Evolutionary conservation across 768 basidiomycete species (phyloP).

Genomic region (Lactarius akahatsu): DNA sequence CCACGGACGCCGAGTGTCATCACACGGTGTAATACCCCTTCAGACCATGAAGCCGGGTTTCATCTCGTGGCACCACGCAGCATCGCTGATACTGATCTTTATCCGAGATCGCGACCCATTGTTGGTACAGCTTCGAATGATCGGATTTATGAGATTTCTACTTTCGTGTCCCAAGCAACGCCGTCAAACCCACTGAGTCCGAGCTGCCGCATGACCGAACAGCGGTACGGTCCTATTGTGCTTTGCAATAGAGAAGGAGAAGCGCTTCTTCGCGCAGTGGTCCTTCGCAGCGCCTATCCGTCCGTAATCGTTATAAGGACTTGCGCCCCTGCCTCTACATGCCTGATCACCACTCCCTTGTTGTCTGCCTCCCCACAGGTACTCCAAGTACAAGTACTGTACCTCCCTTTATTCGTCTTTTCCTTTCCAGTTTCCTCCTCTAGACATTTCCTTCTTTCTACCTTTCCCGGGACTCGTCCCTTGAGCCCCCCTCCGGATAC

Average conservation of each 20-base stretch:
- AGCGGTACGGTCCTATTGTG: not conserved
- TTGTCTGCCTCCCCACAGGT: conserved; percentile 9
- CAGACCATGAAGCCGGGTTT: not conserved
- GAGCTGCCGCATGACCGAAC: conserved; percentile 1
- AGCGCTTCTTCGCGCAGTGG: not conserved
- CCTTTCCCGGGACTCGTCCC: conserved; percentile 10
- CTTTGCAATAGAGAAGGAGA: not conserved
- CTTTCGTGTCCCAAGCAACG: not conserved
- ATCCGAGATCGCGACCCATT: conserved; percentile 1
- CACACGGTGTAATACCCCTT: not conserved
- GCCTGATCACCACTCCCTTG: not conserved
- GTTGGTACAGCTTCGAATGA: conserved; percentile 10
- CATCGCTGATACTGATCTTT: not conserved
- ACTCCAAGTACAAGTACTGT: conserved; percentile 17
- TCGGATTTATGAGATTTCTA: conserved; percentile 9
- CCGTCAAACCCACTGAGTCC: not conserved
- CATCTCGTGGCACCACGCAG: conserved; percentile 2
- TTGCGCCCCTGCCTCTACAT: not conserved
- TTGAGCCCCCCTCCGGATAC: conserved; percentile 5
- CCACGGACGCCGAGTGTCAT: not conserved
- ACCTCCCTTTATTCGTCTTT: conserved; percentile 18
- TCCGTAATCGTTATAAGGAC: conserved; percentile 25
- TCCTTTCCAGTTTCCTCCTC: conserved; percentile 20
- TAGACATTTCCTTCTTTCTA: not conserved
- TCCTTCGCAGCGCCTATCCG: conserved; percentile 21